Evolutionary conservation across 768 basidiomycete genomes (phyloP), one percentile per base, ranked within the genome.

Genomic region (Boletus tylopilopsis): DNA sequence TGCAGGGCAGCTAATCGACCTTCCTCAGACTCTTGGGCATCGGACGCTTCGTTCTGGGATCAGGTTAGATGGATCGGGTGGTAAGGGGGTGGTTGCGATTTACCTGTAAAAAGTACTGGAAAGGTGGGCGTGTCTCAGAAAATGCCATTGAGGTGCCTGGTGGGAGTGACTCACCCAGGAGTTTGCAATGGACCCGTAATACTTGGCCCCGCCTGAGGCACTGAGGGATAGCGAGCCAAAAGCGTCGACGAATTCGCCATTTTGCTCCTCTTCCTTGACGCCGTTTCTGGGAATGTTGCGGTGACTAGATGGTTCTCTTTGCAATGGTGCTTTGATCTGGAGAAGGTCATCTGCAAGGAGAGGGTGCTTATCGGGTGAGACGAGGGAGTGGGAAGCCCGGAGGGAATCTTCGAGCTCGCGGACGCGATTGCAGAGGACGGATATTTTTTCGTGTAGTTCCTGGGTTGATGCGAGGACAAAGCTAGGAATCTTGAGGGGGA

Each of bases 371-470:
- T 87, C 84, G 13, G 68, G 50, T 1, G 87, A 79, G 16, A 84
- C 64, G 41, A 76, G 76, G 6, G 73, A 66, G 56, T 91, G 85
- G 0, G 83, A 77, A 2, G 70, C 59, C 23, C 85, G 76, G 23
- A 91, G 68, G 9, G 71, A 80, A 57, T 90, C 88, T 60, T 91
- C 88, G 19, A 91, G 76, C 43, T 89, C 82, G 49, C 88, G 80
- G 21, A 90, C 82, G 37, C 88, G 86, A 53, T 70, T 79, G 24
- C 82, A 80, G 5, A 90, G 77, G 60, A 87, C 82, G 18, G 79
- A 72, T 46, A 90, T 90, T 67, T 90, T 90, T 67, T 90, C 87
- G 60, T 90, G 88, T 1, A 90, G 73, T 56, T 90, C 87, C 64
- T 85, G 84, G 0, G 86, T 89, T 0, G 85, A 86, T 0, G 86